phyloP scores from a whole-genome alignment of 2,329 filamentous ascomycete species.

The Tolypocladium inflatum region DNA sequence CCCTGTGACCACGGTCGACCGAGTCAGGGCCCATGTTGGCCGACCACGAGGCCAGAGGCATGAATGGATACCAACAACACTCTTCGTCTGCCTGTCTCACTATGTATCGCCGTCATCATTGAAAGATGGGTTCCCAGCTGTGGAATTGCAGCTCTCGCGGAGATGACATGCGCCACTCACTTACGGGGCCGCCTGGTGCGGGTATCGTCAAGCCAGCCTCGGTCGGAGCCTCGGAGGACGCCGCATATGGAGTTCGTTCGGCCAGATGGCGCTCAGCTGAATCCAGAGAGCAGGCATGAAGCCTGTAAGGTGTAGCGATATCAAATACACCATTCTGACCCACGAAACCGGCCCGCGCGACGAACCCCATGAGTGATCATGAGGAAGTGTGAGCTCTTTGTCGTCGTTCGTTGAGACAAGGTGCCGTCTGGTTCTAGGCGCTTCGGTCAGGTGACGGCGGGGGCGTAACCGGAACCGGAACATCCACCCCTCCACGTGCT shows the following conservation, averaged over 20 bases:
- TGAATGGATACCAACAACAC: not conserved
- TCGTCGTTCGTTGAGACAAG: too few relatives aligned
- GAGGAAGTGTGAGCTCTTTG: not conserved
- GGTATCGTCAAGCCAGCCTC: not conserved
- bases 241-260: not conserved
- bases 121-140: not conserved
- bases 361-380: too few relatives aligned
- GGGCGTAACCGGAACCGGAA: constrained; percentile 3
- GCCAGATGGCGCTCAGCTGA: not conserved
- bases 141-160: not conserved
- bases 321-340: not conserved
- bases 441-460: constrained; percentile 2
- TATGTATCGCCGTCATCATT: not conserved
- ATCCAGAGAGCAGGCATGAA: not conserved
- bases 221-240: not conserved
- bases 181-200: not conserved
- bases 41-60: not conserved
- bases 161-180: not conserved
- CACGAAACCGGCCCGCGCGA: not conserved
- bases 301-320: not conserved
- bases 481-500: constrained; percentile 1
- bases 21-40: not conserved
- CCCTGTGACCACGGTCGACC: not conserved
- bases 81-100: not conserved
- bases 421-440: not conserved